Percentiles rank a stretch among this genome's conserved stretches.
These are phyloP conservation scores for Pseudogymnoascus sp. DNA, from an alignment of 2,329 filamentous ascomycete species.

Conservation along the genomic window DNA sequence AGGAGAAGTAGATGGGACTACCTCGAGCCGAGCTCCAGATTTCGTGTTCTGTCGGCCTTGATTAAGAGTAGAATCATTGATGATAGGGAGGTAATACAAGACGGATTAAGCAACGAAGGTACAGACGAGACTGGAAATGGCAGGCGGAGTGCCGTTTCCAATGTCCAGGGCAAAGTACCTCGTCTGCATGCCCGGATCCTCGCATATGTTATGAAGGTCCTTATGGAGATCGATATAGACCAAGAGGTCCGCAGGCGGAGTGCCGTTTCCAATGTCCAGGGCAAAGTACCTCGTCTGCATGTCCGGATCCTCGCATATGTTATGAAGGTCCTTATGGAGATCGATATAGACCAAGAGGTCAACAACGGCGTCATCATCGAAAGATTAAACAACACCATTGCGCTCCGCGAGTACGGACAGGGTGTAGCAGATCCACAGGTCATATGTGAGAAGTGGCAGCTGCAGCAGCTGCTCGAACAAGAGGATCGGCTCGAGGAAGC, in stretches of 20 bases:
- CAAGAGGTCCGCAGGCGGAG: too few species aligned
- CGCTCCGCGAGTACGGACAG: conserved; percentile 16
- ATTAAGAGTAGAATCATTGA: conserved; percentile 9
- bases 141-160: not conserved
- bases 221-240: conserved; percentile 10
- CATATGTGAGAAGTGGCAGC: conserved; percentile 16
- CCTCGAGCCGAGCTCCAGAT: not conserved
- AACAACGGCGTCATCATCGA: conserved; percentile 6
- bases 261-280: not conserved
- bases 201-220: conserved; percentile 10
- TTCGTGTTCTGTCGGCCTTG: conserved; percentile 11
- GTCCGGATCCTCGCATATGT: conserved; percentile 12
- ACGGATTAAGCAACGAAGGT: not conserved
- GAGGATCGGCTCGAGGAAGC: not conserved
- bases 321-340: conserved; percentile 7
- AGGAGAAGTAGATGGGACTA: not conserved
- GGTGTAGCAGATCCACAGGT: conserved; percentile 13
- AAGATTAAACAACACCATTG: conserved; percentile 9
- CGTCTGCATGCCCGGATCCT: conserved; percentile 12
- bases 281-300: conserved; percentile 8
- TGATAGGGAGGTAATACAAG: not conserved
- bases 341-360: not conserved
- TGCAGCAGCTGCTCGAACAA: conserved; percentile 11
- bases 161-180: not conserved
- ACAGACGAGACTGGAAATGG: not conserved